A percentile compares a stretch with the other conserved stretches of the same genome.
phyloP scores from a whole-genome alignment of 768 basidiomycete genomes.

The Leccinum incarnatum region DNA sequence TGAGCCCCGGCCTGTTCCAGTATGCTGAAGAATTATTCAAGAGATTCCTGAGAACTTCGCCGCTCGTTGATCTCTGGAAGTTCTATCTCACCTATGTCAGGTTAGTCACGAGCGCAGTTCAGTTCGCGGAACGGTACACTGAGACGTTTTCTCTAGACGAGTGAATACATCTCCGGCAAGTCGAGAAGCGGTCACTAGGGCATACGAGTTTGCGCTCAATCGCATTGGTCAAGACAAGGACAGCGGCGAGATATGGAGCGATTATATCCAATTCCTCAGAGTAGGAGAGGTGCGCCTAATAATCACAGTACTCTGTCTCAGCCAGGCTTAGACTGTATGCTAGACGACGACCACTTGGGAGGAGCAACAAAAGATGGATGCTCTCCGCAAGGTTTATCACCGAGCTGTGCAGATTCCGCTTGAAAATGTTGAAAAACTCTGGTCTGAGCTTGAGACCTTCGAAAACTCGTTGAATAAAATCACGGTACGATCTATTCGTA shows the following conservation, averaged over 20 bases:
- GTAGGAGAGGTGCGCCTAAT: constrained; percentile 62
- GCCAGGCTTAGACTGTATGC: constrained; percentile 5
- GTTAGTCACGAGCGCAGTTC: constrained; percentile 40
- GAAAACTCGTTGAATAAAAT: constrained; percentile 87
- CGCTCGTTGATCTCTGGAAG: constrained; percentile 88
- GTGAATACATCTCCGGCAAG: constrained; percentile 64
- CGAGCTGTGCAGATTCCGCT: constrained; percentile 93
- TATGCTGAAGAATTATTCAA: constrained; percentile 89
- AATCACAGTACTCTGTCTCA: background rate
- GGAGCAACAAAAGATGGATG: constrained; percentile 92
- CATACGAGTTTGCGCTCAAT: constrained; percentile 90
- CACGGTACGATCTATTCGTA: constrained; percentile 46
- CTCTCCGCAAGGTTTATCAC: constrained; percentile 87
- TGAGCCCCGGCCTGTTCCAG: constrained; percentile 62
- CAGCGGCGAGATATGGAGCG: constrained; percentile 88
- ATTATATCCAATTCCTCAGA: constrained; percentile 88
- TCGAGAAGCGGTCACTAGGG: constrained; percentile 77
- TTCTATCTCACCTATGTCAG: constrained; percentile 94
- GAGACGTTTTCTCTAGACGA: constrained; percentile 44
- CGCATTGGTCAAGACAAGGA: constrained; percentile 92
- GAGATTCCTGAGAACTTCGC: constrained; percentile 78
- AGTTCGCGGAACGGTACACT: constrained; percentile 5
- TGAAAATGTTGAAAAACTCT: constrained; percentile 87
- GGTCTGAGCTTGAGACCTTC: constrained; percentile 92
- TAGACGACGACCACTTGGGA: constrained; percentile 88